Base-by-base conservation (phyloP, 805 yeast species). In the Kregervanrija pseudodelftensis region DNA sequence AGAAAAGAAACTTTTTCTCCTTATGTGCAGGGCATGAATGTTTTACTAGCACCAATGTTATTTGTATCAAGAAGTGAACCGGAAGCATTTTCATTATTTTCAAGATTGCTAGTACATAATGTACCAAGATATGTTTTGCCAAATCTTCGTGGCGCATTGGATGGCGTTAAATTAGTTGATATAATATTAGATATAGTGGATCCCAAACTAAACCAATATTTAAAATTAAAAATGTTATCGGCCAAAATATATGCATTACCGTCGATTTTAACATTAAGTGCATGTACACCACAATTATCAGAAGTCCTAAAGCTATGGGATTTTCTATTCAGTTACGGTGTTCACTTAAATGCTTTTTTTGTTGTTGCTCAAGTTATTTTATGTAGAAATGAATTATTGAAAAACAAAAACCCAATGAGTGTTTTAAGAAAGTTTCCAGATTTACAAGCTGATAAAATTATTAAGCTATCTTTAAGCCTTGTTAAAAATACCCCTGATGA, bases 21-120 rank as follows among this genome's bases (percentile, higher is more conserved):
- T 0, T 87, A 87, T 57, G 96, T 89, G n/a, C 96, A 89, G 59
- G 96, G 96, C 2, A 79, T 90, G 83, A 89, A 89, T 59, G 88
- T 89, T 0, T 61, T 89, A 16, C 73, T 84, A 17, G 96, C 95
- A 0, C 96, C 96, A 1, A 76, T 89, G 44, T 74, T 88, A 13
- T 89, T 77, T 58, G 73, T 84, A 1, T 73, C 84, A 53, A 79
- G 81, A 36, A 77, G 88, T 33, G 97, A 89, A 59, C 89, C 95
- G 0, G 87, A 88, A 64, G 93, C 95, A 2, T 88, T 80, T 59
- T 77, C 84, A 10, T 49, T 90, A 33, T 79, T 87, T 52, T 79
- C 80, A 42, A 72, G 74, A 16, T 63, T 89, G 36, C 64, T 89
- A 40, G 73, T 75, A 3, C 64, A 68, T 30, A 79, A 80, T 52